Evolutionary conservation across 768 basidiomycete species (phyloP).

Genomic region (Russula lepida): DNA sequence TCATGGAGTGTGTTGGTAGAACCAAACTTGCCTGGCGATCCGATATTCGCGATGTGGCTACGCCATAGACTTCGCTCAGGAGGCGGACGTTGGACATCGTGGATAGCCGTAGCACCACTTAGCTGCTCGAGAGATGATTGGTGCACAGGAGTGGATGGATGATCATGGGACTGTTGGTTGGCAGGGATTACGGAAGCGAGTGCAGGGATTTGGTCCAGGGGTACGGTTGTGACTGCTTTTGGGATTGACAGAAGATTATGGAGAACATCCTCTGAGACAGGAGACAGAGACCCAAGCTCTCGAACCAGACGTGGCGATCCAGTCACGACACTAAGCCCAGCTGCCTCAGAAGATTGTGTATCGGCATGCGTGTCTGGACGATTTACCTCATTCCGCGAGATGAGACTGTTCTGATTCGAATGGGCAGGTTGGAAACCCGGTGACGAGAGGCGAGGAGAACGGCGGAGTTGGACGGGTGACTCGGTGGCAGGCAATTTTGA

Average conservation of each 20-base stretch:
- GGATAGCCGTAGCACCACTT: background rate
- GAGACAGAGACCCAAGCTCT: constrained; percentile 52
- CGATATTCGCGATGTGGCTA: constrained; percentile 2
- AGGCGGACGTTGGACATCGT: constrained; percentile 17
- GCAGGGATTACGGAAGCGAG: background rate
- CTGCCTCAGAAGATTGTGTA: background rate
- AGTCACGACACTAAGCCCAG: background rate
- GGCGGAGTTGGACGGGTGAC: background rate
- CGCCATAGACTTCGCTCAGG: constrained; percentile 18
- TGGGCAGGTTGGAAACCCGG: background rate
- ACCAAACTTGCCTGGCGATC: constrained; percentile 14
- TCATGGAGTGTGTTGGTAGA: constrained; percentile 5
- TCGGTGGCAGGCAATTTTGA: background rate
- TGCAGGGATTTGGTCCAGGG: constrained; percentile 4
- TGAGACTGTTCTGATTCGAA: background rate
- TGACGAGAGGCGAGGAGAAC: background rate
- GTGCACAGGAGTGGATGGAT: constrained; percentile 12
- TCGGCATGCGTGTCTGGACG: background rate
- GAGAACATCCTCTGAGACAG: constrained; percentile 41
- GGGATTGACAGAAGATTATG: constrained; percentile 3
- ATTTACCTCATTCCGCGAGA: background rate
- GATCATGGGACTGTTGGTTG: background rate
- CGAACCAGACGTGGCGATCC: constrained; percentile 21
- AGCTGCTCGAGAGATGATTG: constrained; percentile 1
- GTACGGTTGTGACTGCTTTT: background rate